Percentiles rank a stretch among this genome's conserved stretches.
These are phyloP conservation scores for Naematelia encephala DNA, from an alignment of 768 basidiomycete genomes.

Conservation along the genomic window DNA sequence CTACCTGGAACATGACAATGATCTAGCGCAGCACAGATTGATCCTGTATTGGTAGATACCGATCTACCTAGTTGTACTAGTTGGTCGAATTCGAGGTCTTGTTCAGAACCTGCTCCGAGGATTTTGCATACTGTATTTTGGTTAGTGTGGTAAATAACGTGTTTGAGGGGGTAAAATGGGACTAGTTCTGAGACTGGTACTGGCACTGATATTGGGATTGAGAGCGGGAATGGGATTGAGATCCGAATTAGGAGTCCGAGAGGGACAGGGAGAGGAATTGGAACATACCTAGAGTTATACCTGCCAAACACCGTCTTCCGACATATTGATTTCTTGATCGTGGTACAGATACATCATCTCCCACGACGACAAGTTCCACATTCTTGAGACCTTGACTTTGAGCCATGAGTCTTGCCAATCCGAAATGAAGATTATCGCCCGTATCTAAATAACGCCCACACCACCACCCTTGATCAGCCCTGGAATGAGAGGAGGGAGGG, in stretches of 20 bases:
- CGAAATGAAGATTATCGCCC: conserved; percentile 87
- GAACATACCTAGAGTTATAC: conserved; percentile 41
- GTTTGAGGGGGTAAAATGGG: no score
- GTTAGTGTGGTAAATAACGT: no score
- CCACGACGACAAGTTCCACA: conserved; percentile 75
- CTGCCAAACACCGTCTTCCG: conserved; percentile 60
- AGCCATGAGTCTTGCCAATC: conserved; percentile 79
- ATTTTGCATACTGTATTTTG: conserved; percentile 79
- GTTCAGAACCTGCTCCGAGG: conserved; percentile 72
- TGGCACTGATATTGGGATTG: no score
- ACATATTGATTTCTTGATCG: conserved; percentile 76
- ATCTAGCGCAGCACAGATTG: conserved; percentile 80
- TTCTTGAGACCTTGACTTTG: conserved; percentile 64
- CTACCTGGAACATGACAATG: conserved; percentile 85
- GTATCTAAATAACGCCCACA: conserved; percentile 19
- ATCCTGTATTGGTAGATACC: conserved; percentile 65
- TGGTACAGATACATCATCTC: conserved; percentile 86
- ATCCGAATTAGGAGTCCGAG: background rate
- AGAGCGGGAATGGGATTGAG: background rate
- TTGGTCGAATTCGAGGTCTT: conserved; percentile 65
- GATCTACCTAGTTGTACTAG: conserved; percentile 67
- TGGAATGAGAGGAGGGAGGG: background rate
- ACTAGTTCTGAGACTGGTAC: no score
- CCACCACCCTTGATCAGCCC: no score
- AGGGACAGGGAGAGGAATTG: background rate